Base-by-base conservation (phyloP, 202 grass and related monocot species). In the Musa balbisiana region DNA sequence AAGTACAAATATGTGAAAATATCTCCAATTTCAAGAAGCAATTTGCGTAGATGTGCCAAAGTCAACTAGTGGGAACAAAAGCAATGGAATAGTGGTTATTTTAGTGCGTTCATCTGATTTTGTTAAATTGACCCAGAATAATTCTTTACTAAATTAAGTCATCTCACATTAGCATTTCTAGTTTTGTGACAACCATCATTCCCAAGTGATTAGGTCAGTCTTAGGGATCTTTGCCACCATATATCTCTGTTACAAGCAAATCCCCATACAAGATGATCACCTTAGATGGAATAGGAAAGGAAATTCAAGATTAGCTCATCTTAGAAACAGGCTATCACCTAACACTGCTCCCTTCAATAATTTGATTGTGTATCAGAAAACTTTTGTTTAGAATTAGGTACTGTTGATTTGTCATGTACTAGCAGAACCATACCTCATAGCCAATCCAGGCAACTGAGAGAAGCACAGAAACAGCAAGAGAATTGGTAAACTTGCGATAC, bases 361-460 rank as follows among this genome's bases (percentile, higher is more conserved):
- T 70, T 20, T 20, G 2, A 70, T 50, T 16, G 49, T 50, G n/a
- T 43, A 49, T 69, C 4, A n/a, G 22, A n/a, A 17, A 15, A 49
- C 12, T 24, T 11, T 49, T 27, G 2, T 68, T 49, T 0, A 69
- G 13, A 49, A 43, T 49, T n/a, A 49, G 12, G 20, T 29, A 16
- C 50, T 15, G 1, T 8, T 51, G 62, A 15, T 24, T 63, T 27
- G 11, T 23, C 53, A 83, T 0, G 33, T 85, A 79, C 75, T 82
- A 56, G 72, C n/a, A 78, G 2, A 72, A 55, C 71, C 10, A 91
- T 95, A 99, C 95, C 95, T 99, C 95, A 85, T 95, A 99, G 75
- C 95, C 95, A 85, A 95, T 99, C 95, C 95, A 99, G 62, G 89
- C 87, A 83, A 99, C 88, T 49, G 95, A 99, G 55, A 99, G 87